Conservation (phyloP, 768 basidiomycete genomes). For the Hypholoma fasciculare region DNA sequence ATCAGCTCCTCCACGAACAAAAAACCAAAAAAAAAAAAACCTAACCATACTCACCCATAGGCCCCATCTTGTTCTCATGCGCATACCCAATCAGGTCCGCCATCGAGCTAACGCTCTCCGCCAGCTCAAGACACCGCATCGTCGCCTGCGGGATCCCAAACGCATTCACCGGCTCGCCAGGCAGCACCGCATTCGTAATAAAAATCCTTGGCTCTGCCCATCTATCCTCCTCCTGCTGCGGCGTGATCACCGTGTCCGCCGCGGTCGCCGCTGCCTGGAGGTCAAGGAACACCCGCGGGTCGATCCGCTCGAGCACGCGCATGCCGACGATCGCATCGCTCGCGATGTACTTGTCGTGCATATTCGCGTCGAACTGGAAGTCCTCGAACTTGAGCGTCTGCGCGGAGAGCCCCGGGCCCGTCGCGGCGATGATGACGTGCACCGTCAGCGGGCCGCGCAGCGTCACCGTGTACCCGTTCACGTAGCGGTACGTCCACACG, state of each 20-base stretch:
- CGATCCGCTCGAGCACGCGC: slow-evolving; percentile 43
- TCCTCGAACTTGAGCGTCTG: slow-evolving; percentile 66
- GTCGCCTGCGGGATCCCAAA: slow-evolving; percentile 89
- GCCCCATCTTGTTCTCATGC: slow-evolving; percentile 53
- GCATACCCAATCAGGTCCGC: slow-evolving; percentile 72
- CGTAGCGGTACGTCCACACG: slow-evolving; percentile 81
- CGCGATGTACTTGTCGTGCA: slow-evolving; percentile 74
- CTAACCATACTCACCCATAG: slow-evolving; percentile 57
- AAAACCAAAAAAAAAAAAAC: neutral
- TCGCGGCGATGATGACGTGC: slow-evolving; percentile 49
- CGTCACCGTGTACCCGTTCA: slow-evolving; percentile 76
- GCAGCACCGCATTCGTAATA: slow-evolving; percentile 65
- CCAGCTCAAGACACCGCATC: slow-evolving; percentile 87
- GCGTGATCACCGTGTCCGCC: slow-evolving; percentile 12
- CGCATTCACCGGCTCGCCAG: slow-evolving; percentile 82
- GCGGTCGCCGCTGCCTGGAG: slow-evolving; percentile 14
- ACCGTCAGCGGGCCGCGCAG: slow-evolving; percentile 74
- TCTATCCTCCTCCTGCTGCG: slow-evolving; percentile 49
- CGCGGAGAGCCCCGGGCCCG: slow-evolving; percentile 15
- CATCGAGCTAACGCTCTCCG: slow-evolving; percentile 83
- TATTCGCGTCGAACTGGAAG: slow-evolving; percentile 71
- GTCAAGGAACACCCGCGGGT: slow-evolving; percentile 29
- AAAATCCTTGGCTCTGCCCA: slow-evolving; percentile 68
- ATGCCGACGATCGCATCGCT: slow-evolving; percentile 59
- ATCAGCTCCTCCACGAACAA: neutral